Percentiles rank a stretch among this genome's conserved stretches.
Conservation (phyloP, 1,139 yeast species). For the Blastobotrys buckinghamii region DNA sequence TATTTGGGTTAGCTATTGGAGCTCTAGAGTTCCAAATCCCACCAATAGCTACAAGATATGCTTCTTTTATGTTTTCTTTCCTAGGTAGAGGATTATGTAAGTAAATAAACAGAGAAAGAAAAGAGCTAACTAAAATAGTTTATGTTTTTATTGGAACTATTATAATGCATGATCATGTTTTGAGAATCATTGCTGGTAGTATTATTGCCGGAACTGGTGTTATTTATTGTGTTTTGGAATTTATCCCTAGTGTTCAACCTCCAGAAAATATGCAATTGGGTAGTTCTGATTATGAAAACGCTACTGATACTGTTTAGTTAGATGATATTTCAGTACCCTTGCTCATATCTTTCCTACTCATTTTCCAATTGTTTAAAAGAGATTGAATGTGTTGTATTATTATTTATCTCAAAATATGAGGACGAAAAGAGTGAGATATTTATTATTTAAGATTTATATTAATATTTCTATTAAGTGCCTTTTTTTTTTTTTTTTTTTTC, state of each 20-base stretch:
- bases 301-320: conserved; percentile 29
- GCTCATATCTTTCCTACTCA: not conserved
- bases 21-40: conserved; percentile 45
- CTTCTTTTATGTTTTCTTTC: conserved; percentile 76
- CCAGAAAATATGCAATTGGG: conserved; percentile 59
- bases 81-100: conserved; percentile 65
- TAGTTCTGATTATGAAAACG: conserved; percentile 22
- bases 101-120: conserved; percentile 34
- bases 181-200: conserved; percentile 51
- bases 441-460: too few relatives aligned
- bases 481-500: too few relatives aligned
- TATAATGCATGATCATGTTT: conserved; percentile 52
- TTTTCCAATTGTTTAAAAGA: too few relatives aligned
- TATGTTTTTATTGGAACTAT: conserved; percentile 63
- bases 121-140: conserved; percentile 23
- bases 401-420: too few relatives aligned
- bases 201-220: conserved; percentile 55
- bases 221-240: conserved; percentile 55
- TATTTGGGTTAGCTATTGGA: conserved; percentile 52
- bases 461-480: too few relatives aligned
- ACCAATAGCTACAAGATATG: conserved; percentile 62
- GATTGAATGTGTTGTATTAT: too few relatives aligned
- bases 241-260: conserved; percentile 61
- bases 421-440: too few relatives aligned
- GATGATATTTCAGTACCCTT: not conserved